Evolutionary conservation across 2,329 filamentous ascomycete genomes (phyloP).

Genomic region (Cercospora berteroae): DNA sequence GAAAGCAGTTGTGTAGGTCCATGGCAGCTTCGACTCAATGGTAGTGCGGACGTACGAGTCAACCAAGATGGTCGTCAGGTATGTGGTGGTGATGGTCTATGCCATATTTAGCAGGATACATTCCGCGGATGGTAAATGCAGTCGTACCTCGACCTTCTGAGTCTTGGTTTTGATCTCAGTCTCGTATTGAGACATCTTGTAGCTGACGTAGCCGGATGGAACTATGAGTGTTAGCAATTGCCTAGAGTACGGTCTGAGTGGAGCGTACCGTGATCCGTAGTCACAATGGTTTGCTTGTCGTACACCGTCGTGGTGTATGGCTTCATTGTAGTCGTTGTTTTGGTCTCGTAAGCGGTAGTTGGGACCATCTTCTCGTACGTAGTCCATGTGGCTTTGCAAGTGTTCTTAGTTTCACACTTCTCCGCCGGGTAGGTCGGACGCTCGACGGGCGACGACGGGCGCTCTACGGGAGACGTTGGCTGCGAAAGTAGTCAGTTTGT

Average conservation of each 20-base stretch:
- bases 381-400: slow-evolving; percentile 14
- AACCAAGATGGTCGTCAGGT: slow-evolving; percentile 4
- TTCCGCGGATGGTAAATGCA: too few relatives aligned
- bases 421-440: background rate
- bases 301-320: slow-evolving; percentile 14
- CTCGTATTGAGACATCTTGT: slow-evolving; percentile 1
- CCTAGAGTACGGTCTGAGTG: too few relatives aligned
- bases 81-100: slow-evolving; percentile 9
- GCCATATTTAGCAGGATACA: too few relatives aligned
- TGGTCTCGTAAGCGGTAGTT: slow-evolving; percentile 10
- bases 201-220: slow-evolving; percentile 11
- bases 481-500: too few relatives aligned
- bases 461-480: background rate
- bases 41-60: background rate
- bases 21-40: background rate
- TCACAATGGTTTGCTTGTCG: slow-evolving; percentile 5
- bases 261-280: slow-evolving; percentile 4
- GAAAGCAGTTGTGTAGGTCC: slow-evolving; percentile 11
- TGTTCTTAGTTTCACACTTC: slow-evolving; percentile 13
- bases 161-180: slow-evolving; percentile 12
- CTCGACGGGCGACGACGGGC: too few relatives aligned
- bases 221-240: background rate
- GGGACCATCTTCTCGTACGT: slow-evolving; percentile 16
- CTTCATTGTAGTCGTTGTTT: slow-evolving; percentile 11
- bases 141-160: slow-evolving; percentile 10